phyloP scores from a whole-genome alignment of 1,139 yeast genomes.

The Geotrichum australiense region DNA sequence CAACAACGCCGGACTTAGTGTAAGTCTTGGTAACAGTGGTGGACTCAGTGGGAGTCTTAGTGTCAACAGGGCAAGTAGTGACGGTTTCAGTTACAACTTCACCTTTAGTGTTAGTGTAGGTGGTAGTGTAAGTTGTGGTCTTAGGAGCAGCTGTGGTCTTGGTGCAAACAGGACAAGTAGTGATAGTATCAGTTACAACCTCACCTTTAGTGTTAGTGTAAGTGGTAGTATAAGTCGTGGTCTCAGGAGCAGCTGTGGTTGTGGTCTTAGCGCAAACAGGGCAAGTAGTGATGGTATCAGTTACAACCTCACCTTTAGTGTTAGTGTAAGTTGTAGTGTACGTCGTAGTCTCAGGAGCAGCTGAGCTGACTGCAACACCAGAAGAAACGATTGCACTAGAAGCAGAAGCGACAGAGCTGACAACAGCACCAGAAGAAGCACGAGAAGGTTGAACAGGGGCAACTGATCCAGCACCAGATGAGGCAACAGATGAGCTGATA shows the following conservation, averaged over 20 bases:
- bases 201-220: background rate
- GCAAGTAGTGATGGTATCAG: background rate
- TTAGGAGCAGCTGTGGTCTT: background rate
- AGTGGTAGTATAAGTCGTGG: too few species aligned
- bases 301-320: conserved; percentile 1
- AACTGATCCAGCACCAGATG: too few species aligned
- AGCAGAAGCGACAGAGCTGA: background rate
- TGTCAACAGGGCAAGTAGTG: conserved; percentile 2
- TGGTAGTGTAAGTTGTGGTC: too few species aligned
- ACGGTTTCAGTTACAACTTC: conserved; percentile 3
- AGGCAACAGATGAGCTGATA: background rate
- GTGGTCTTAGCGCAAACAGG: background rate
- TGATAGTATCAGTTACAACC: conserved; percentile 2
- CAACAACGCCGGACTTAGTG: too few species aligned
- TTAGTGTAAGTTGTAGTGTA: too few species aligned
- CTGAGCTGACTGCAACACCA: too few species aligned
- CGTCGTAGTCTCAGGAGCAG: background rate
- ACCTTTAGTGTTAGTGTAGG: too few species aligned
- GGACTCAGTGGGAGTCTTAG: background rate
- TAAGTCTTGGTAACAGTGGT: too few species aligned
- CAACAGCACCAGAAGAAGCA: too few species aligned
- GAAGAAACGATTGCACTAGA: too few species aligned
- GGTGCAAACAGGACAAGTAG: conserved; percentile 3
- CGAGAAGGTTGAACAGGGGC: too few species aligned
- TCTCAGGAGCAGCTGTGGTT: background rate